Evolutionary conservation across 768 basidiomycete genomes (phyloP), one percentile per base, ranked within the genome.

Genomic region (Serendipita indica): DNA sequence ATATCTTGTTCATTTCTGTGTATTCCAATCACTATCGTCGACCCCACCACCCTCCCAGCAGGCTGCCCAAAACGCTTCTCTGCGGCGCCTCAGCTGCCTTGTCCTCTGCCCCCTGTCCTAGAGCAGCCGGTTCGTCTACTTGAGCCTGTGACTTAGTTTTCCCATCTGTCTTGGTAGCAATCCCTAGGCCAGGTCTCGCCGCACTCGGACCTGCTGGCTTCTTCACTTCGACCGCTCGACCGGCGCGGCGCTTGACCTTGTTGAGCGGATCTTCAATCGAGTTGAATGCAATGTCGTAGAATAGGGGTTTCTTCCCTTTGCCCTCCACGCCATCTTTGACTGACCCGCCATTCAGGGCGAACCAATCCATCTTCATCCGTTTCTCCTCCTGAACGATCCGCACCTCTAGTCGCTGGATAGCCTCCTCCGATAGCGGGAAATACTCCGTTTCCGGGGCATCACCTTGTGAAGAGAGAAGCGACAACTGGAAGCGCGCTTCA

Each of bases 241-340:
- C 90, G 2, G 84, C 86, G 16, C 84, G 74, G 60, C 76, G 78
- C 65, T 81, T 71, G 60, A 96, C 69, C 56, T 79, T 72, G 43
- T 88, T 85, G 81, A 92, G 84, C 65, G 92, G 87, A 60, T 91
- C 70, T 62, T 86, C 81, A 58, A 89, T 83, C 66, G 94, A 96
- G 70, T 94, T 96, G 65, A 92, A 80, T 16, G 90, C 92, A 61
- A 90, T 86, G 67, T 96, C 89, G 71, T 93, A 96, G 74, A 97
- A 96, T 37, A 90, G 65, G 14, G 89, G 89, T 67, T 94, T 94
- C 72, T 84, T 82, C 66, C 82, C 73, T 20, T 4, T 54, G 7
- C 4, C 22, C 35, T 74, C 69, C 64, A 76, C 74, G 52, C 73
- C 66, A 49, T 77, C 74, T 0, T 58, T 65, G 3, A 68, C 67